These are phyloP conservation scores for Venturia pyrina DNA, from an alignment of 2,329 filamentous ascomycete genomes.

Conservation along the genomic window DNA sequence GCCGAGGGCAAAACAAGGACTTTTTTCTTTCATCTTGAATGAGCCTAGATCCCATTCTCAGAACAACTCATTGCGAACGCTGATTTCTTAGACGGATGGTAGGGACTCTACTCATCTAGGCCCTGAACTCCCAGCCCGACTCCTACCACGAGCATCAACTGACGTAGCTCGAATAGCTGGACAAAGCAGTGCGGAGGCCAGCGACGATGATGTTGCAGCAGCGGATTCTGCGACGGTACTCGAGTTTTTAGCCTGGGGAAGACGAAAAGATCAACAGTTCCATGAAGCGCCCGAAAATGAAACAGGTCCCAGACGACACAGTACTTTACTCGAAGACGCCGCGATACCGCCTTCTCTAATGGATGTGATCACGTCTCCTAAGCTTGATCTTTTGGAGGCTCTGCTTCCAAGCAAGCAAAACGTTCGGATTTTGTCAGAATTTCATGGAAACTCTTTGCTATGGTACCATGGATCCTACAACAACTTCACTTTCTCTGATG, in stretches of 20 bases:
- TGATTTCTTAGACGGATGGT: background rate
- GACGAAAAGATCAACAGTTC: constrained; percentile 29
- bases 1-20: no score
- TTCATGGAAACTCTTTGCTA: constrained; percentile 29
- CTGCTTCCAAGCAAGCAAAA: constrained; percentile 25
- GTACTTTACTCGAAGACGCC: background rate
- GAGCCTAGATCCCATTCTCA: background rate
- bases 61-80: background rate
- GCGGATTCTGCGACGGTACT: constrained; percentile 37
- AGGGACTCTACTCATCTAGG: background rate
- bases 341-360: background rate
- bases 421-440: constrained; percentile 24
- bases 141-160: background rate
- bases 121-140: background rate
- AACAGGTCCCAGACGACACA: background rate
- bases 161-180: background rate
- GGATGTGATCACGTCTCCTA: constrained; percentile 11
- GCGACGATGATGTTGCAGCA: constrained; percentile 12
- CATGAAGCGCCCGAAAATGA: constrained; percentile 4
- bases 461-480: constrained; percentile 33
- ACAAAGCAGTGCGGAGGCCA: background rate
- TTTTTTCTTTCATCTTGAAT: background rate
- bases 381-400: constrained; percentile 25
- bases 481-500: constrained; percentile 27
- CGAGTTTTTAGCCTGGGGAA: constrained; percentile 40